Base-by-base conservation (phyloP, 2,329 filamentous ascomycete species). In the Penicillium italicum region DNA sequence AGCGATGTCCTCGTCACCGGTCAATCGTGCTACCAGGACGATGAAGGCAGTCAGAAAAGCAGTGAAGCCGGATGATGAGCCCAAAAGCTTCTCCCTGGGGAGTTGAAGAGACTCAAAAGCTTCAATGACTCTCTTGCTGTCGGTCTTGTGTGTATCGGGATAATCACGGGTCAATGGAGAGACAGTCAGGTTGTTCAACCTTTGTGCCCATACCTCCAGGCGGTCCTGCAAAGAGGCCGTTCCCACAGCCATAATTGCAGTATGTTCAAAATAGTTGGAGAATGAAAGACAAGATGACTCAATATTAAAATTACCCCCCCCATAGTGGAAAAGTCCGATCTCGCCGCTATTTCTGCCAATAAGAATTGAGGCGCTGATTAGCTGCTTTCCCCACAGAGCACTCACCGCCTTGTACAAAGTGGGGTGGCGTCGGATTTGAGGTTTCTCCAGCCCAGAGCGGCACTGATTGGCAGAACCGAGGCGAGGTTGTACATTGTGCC, bases 1-100 rank as follows among this genome's bases (percentile, higher is more conserved):
- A 33, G 76, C 74, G 57, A 79, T 78, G 61, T 79, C 77, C 59
- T 79, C 77, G 56, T 79, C 77, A 18, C 77, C 77, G 14, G 77
- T 79, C 60, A 79, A 65, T 56, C 77, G 74, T 57, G 72, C 72
- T 22, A 77, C 75, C 42, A 79, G 66, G 47, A 77, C 68, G 3
- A 77, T 68, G 44, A 77, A 76, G 20, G 76, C 75, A 22, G 76
- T 72, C 56, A 79, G 62, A 44, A 79, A 68, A 38, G 77, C 67
- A 3, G 71, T 74, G 50, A 77, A 77, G 0, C 66, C 59, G 4
- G 74, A 72, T 18, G 67, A 62, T 30, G 72, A 61, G 50, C 67
- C 57, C 36, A 71, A 66, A 56, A 78, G 59, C 56, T 74, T 75
- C 28, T 70, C 67, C 40, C 69, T 66, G 2, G 74, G 65, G 20